Evolutionary conservation across 73 alveolate genomes (phyloP), one percentile per base, ranked within the genome.

Genomic region (Paramecium sexaurelia): DNA sequence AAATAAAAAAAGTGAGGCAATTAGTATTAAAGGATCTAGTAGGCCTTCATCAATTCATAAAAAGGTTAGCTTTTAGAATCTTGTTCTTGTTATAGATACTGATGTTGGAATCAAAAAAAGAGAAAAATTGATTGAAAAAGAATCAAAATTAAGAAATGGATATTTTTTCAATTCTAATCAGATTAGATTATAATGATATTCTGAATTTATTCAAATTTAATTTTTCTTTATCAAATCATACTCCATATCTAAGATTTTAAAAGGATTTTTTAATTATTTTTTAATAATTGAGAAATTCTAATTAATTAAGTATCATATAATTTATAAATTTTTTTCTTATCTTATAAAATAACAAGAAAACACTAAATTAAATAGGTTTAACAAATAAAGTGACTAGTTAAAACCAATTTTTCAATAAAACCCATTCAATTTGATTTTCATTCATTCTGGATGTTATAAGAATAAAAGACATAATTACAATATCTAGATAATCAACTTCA

Each of bases 341-440:
- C 83, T 29, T 61, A 26, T 32, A 61, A 61, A 61, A 26, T 61
- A 8, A 29, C 83, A 15, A 61, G 43, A 26, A 61, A 61, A 32
- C 47, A 13, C 39, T 29, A 29, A 61, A 26, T 61, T 61, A 61
- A 26, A 61, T 61, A 13, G 83, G 26, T 61, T 61, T 45, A 10
- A 22, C 43, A 10, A 61, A 32, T 13, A 13, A 26, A 61, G 11
- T 29, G 83, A 61, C 11, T 32, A 61, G 17, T n/a, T 4, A 7
- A 51, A 29, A 7, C 67, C 67, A 1, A 51, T 51, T 10, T 51
- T 51, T 51, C 67, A 51, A 51, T 3, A 88, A 45, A 5, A 88
- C 94, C 94, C 94, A 88, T 69, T 88, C 94, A 69, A 88, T 88
- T 17, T 88, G 91, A 45, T 88, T 68, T 71, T 88, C 94, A 6